Evolutionary conservation across 257 asterid genomes (phyloP), one percentile per base, ranked within the genome.

Genomic region (Ocimum tenuiflorum): DNA sequence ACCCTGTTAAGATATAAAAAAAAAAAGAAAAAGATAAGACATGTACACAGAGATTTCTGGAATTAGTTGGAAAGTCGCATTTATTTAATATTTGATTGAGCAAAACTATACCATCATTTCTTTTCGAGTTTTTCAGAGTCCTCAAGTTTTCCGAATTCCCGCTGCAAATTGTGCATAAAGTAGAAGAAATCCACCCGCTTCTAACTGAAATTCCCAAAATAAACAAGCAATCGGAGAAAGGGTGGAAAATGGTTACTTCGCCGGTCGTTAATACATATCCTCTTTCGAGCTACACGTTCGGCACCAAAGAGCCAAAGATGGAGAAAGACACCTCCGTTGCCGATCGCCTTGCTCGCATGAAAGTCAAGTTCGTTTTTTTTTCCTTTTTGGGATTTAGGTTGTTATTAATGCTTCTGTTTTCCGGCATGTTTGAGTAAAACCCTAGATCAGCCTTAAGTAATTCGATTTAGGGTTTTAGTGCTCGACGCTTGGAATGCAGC

Each of bases 321-420:
- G 96, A 86, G 81, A 90, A 85, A 74, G 96, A 88, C 73, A 82
- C 92, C 61, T 88, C 96, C 74, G 91, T 88, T 54, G 92, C 91
- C 71, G 95, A 90, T 77, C 96, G 95, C 66, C 96, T 88, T 59
- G 94, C 96, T 53, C 95, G 95, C 41, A 90, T 90, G 97, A 88
- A 90, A 82, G 81, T 84, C 95, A 87, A 85, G 97, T 90, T 23
- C n/a, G 87, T 75, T 8, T 3, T 60, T 29, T 43, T 6, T 14
- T 43, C 12, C 7, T 3, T 8, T 10, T 36, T 10, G 42, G 15
- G 6, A 60, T 54, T 18, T 19, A 19, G 1, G 36, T 72, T n/a
- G 20, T 6, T 55, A 69, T 20, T 31, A 22, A 6, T 36, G 11
- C 8, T 36, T 7, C 22, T 57, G 33, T 54, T 24, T n/a, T n/a